phyloP scores from a whole-genome alignment of 352 stramenopile genomes.

The Phytophthora ohioensis region DNA sequence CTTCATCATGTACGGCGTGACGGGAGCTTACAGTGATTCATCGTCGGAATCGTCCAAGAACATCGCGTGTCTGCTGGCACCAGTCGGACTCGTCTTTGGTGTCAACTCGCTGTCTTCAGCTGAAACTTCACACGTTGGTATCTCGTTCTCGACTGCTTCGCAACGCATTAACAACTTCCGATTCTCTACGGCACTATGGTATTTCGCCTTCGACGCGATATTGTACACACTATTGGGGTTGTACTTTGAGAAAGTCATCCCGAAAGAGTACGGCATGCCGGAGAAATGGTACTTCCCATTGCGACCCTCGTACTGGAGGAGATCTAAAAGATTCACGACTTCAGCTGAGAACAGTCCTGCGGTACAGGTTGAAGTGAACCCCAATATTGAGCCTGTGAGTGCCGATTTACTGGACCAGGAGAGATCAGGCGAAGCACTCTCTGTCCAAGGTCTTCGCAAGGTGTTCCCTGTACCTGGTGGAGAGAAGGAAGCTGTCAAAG shows the following conservation, averaged over 20 bases:
- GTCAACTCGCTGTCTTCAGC: constrained; percentile 62
- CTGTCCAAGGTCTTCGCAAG: constrained; percentile 70
- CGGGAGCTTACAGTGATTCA: constrained; percentile 56
- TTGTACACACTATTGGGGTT: constrained; percentile 86
- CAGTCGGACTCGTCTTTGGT: constrained; percentile 45
- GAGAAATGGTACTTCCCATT: constrained; percentile 91
- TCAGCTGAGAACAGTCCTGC: constrained; percentile 42
- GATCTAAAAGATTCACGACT: constrained; percentile 61
- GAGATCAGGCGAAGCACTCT: constrained; percentile 53
- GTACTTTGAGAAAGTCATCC: constrained; percentile 91
- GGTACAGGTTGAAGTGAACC: constrained; percentile 51
- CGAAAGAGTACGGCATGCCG: constrained; percentile 68
- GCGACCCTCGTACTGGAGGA: constrained; percentile 76
- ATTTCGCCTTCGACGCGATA: constrained; percentile 84
- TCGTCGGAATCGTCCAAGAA: constrained; percentile 44
- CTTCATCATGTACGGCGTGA: constrained; percentile 46
- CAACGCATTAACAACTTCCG: constrained; percentile 42
- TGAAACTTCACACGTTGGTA: constrained; percentile 54
- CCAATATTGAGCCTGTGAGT: constrained; percentile 56
- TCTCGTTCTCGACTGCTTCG: constrained; percentile 53
- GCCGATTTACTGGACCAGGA: constrained; percentile 60
- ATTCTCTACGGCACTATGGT: constrained; percentile 53
- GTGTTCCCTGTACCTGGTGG: constrained; percentile 83
- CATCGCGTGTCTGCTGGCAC: constrained; percentile 58
- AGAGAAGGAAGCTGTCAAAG: constrained; percentile 89